Conservation (phyloP, 192 early-diverging fungal genomes). For the Linnemannia exigua region DNA sequence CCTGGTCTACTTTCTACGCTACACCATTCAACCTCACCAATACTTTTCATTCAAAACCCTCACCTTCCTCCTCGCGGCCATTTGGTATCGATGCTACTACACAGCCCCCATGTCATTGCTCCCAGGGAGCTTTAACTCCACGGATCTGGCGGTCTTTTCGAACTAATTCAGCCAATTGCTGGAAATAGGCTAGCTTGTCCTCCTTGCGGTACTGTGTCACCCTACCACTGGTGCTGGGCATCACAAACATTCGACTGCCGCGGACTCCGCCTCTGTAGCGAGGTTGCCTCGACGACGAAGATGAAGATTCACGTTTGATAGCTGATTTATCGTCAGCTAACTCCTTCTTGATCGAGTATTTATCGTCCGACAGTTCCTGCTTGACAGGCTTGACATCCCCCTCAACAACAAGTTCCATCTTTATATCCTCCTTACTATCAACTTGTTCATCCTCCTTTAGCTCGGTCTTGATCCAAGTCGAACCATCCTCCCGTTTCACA, state of each 20-base stretch:
- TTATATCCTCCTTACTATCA: slow-evolving; percentile 12
- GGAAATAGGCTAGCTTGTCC: slow-evolving; percentile 71
- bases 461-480: slow-evolving; percentile 8
- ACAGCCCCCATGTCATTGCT: background rate
- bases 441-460: slow-evolving; percentile 1
- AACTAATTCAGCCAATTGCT: slow-evolving; percentile 48
- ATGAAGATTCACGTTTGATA: background rate
- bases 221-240: slow-evolving; percentile 82
- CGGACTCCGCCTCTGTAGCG: slow-evolving; percentile 19
- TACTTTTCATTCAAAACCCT: background rate
- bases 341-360: slow-evolving; percentile 14
- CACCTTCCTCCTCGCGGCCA: background rate
- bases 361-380: background rate
- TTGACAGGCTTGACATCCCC: slow-evolving; percentile 7
- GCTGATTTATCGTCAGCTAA: background rate
- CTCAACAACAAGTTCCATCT: slow-evolving; percentile 20
- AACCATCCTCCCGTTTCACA: slow-evolving; percentile 4
- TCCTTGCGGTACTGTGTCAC: slow-evolving; percentile 72
- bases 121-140: slow-evolving; percentile 32
- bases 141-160: slow-evolving; percentile 40
- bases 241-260: slow-evolving; percentile 67
- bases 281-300: background rate
- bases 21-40: too few species aligned
- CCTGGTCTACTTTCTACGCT: background rate
- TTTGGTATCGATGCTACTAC: background rate